Evolutionary conservation across 2,329 filamentous ascomycete genomes (phyloP).

Genomic region (Tolypocladium endophyticum): DNA sequence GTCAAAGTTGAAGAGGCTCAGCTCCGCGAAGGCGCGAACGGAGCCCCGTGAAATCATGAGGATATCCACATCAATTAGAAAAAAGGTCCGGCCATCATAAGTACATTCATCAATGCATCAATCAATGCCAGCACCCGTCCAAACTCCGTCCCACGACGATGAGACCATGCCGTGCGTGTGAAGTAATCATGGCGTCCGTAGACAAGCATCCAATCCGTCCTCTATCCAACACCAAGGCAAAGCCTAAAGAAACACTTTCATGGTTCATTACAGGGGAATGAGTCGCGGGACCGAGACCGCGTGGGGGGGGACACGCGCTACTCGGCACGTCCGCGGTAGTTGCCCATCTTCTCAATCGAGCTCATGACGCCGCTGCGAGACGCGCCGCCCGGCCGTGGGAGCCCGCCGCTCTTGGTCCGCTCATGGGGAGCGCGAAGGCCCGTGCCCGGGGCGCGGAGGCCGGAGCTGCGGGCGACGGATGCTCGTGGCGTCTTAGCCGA

Average conservation of each 20-base stretch:
- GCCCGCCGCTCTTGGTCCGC: conserved; percentile 31
- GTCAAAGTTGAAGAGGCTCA: neutral
- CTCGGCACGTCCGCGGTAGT: conserved; percentile 29
- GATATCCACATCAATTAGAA: neutral
- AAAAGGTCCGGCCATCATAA: neutral
- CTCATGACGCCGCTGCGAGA: conserved; percentile 64
- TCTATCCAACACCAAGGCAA: neutral
- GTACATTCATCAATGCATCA: neutral
- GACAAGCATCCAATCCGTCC: neutral
- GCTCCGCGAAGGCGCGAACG: neutral
- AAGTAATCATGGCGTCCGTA: neutral
- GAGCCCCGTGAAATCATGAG: neutral
- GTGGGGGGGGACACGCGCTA: neutral
- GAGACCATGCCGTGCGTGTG: neutral
- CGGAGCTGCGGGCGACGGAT: conserved; percentile 43
- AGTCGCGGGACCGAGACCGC: neutral
- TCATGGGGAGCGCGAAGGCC: conserved; percentile 32
- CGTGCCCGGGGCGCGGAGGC: conserved; percentile 50
- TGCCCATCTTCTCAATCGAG: conserved; percentile 82
- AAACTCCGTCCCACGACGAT: neutral
- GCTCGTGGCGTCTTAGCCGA: conserved; percentile 28
- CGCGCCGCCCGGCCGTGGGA: conserved; percentile 38
- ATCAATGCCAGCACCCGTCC: neutral
- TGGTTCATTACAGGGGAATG: neutral
- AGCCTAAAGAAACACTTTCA: neutral